Evolutionary conservation across 1,284 basidiomycete species (phyloP).

Genomic region (Grifola frondosa): DNA sequence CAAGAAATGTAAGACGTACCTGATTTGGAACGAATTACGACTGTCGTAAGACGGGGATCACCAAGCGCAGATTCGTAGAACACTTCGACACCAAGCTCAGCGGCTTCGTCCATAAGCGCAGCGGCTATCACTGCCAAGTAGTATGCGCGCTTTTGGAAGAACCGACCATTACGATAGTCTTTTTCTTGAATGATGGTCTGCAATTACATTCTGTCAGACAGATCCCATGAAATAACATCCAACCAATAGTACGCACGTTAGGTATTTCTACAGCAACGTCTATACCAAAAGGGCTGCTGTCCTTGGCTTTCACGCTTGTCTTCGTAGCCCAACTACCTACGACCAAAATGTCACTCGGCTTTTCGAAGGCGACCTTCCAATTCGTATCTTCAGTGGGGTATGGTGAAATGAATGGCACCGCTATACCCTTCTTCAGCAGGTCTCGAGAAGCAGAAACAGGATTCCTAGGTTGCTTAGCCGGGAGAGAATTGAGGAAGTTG

Average conservation of each 20-base stretch:
- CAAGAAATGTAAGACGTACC: conserved; percentile 40
- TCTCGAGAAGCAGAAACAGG: conserved; percentile 61
- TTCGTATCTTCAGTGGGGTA: conserved; percentile 68
- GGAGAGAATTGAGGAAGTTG: conserved; percentile 55
- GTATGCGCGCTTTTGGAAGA: conserved; percentile 91
- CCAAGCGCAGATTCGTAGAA: conserved; percentile 60
- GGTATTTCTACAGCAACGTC: conserved; percentile 91
- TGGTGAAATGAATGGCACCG: conserved; percentile 66
- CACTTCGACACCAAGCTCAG: conserved; percentile 51
- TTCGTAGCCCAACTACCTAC: conserved; percentile 79
- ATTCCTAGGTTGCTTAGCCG: conserved; percentile 58
- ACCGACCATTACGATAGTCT: conserved; percentile 88
- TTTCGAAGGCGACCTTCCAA: conserved; percentile 75
- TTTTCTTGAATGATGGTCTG: conserved; percentile 90
- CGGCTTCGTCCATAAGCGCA: conserved; percentile 51
- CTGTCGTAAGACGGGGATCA: conserved; percentile 68
- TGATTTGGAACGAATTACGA: conserved; percentile 59
- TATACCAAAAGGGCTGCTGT: conserved; percentile 65
- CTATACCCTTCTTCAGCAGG: conserved; percentile 48
- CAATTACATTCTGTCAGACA: conserved; percentile 2
- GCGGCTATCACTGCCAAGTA: conserved; percentile 84
- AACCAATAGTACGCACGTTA: conserved; percentile 48
- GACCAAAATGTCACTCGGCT: conserved; percentile 63
- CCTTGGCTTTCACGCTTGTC: conserved; percentile 63
- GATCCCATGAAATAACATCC: not conserved